Evolutionary conservation across 352 stramenopile species (phyloP).

Genomic region (Pythium coloratum): DNA sequence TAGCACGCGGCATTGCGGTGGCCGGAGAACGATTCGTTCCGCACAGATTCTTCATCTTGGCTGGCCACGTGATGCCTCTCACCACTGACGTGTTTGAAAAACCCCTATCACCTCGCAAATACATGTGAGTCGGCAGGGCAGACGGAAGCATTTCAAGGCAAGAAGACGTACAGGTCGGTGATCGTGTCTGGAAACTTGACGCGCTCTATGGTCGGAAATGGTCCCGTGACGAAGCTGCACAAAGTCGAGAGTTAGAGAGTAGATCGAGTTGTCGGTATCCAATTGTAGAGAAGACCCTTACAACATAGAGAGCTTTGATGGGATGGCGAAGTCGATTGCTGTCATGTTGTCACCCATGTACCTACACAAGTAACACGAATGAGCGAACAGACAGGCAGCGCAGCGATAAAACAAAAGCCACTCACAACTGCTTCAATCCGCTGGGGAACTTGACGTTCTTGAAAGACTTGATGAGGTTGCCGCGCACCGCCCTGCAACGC

Average conservation of each 20-base stretch:
- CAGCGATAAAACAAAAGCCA: neutral
- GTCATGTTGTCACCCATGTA: neutral
- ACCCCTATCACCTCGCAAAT: neutral
- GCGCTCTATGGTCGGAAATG: neutral
- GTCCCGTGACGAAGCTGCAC: neutral
- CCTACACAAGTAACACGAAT: neutral
- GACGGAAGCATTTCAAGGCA: neutral
- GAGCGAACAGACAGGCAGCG: neutral
- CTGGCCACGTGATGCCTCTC: neutral
- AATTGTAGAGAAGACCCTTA: neutral
- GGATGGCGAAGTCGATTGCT: neutral
- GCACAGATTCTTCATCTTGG: neutral
- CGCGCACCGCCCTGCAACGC: neutral
- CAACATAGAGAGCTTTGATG: neutral
- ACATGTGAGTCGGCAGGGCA: neutral
- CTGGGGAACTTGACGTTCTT: neutral
- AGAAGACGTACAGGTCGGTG: neutral
- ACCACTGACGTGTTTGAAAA: neutral
- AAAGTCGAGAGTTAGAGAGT: neutral
- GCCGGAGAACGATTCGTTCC: neutral
- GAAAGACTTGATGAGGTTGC: neutral
- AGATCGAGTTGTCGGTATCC: no score
- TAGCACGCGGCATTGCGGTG: neutral
- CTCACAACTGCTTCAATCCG: neutral
- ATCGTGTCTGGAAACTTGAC: neutral